Evolutionary conservation across 2,329 filamentous ascomycete species (phyloP), one percentile per base, ranked within the genome.

Genomic region (Xylariaceae sp.): DNA sequence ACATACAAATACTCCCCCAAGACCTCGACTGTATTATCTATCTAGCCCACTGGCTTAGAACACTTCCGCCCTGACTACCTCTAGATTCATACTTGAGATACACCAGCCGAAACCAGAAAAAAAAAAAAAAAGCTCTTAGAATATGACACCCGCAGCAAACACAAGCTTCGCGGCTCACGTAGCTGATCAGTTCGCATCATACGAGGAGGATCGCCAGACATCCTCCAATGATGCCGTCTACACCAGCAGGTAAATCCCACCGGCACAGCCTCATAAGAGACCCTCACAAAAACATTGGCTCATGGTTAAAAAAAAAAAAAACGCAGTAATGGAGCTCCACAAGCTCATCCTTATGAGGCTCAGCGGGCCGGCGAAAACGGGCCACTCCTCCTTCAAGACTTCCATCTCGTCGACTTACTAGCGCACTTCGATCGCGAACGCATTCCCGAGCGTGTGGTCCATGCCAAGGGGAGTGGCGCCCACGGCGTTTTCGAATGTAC

Each of bases 171-270:
- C 67, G 40, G 67, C 69, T 49, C 72, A 70, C 52, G 69, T 63
- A 60, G 68, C 67, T 47, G 68, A 63, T 51, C 73, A 69, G 57
- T 70, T 71, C 65, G 65, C 65, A 6, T 67, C 68, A 1, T 75
- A 71, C 52, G 70, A 75, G 51, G 63, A 72, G 49, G 75, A 77
- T 57, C 70, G 74, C 30, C 62, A 69, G 39, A 63, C 65, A 6
- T 58, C 68, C 0, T 75, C 74, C 4, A 69, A 70, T 41, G 70
- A 76, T 26, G 64, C 67, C 11, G 56, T 79, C 11, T 85, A 85
- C 67, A 73, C 77, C 32, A 79, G 80, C 43, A 77, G 74, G 68
- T 84, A 81, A 67, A 79, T 79, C 53, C 74, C 73, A 49, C 9
- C 3, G 11, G 4, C 12, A 4, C 32, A 19, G 19, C 19, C 19